Percentiles rank a stretch among this genome's conserved stretches.
phyloP scores from a whole-genome alignment of 208 protist genomes.

The Leishmania aethiopica region DNA sequence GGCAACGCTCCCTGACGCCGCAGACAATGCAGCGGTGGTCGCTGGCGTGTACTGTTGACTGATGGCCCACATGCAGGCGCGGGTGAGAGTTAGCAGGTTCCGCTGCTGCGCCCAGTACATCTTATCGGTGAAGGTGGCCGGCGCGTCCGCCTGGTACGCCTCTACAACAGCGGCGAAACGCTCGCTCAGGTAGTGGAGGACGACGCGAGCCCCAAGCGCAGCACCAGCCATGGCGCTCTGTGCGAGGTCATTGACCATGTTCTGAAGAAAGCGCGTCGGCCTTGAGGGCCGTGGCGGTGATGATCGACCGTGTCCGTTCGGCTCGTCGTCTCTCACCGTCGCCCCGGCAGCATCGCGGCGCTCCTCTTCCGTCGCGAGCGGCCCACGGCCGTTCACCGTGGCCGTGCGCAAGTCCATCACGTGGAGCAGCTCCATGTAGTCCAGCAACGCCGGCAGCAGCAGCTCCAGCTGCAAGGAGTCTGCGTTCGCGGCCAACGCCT shows the following conservation, averaged over 20 bases:
- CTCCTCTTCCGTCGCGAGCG: background rate
- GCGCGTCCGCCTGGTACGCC: background rate
- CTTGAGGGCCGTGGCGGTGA: background rate
- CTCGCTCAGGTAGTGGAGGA: constrained; percentile 26
- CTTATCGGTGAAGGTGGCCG: background rate
- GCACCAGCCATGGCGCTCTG: constrained; percentile 4
- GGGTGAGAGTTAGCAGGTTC: constrained; percentile 18
- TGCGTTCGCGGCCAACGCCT: constrained; percentile 29
- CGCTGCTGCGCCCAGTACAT: constrained; percentile 35
- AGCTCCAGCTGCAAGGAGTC: constrained; percentile 33
- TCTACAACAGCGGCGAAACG: constrained; percentile 15
- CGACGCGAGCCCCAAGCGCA: constrained; percentile 26
- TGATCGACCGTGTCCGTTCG: background rate
- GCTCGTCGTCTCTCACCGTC: background rate
- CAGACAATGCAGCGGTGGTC: background rate
- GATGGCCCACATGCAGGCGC: constrained; percentile 23
- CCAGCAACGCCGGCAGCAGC: constrained; percentile 24
- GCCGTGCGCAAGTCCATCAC: constrained; percentile 15
- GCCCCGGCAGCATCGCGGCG: background rate
- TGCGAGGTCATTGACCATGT: constrained; percentile 11
- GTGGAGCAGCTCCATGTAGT: constrained; percentile 22
- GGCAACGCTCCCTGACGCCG: background rate
- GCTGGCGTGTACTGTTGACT: constrained; percentile 15
- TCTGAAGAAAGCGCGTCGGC: constrained; percentile 19
- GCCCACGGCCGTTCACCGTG: background rate